Evolutionary conservation across 371 early-diverging fungal species (phyloP), one percentile per base, ranked within the genome.

Genomic region (Lichtheimia hyalospora): DNA sequence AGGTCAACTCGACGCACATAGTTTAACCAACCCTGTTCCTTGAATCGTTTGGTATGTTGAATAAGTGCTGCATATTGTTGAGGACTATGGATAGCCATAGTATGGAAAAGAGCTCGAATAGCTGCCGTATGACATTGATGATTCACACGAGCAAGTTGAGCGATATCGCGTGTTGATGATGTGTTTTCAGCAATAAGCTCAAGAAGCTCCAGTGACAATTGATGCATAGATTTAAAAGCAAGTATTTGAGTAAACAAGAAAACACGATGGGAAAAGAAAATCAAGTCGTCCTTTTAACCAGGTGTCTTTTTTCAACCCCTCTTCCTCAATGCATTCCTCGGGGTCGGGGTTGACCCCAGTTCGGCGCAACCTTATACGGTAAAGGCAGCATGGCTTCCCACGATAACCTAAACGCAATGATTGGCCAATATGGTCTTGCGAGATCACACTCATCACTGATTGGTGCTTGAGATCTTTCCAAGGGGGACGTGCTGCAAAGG

Each of bases 1-100:
- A 77, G 52, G 49, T 77, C 77, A 0, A 77, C 57, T 24, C 65
- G 28, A 21, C 56, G 66, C 1, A 72, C 70, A 44, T 60, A 42
- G 3, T 51, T 40, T 12, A 67, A 23, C 24, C 54, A 63, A 18
- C 63, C 57, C 21, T 28, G n/a, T 16, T 54, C 8, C 39, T 34
- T 21, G 28, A 67, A 63, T 24, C 20, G 21, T 15, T 53, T 44
- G 24, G 60, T 14, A n/a, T 57, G 49, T 15, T 34, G 18, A 15
- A 60, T 39, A 42, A 63, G 63, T 1, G 66, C 10, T 3, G 61
- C 28, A 42, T 68, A 75, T 25, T 75, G 75, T 10, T 66, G 52
- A n/a, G 72, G 75, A 3, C 44, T 54, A 14, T 24, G 61, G 39
- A 75, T 66, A 49, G 66, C 65, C n/a, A 75, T 59, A 20, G 69